Percentiles rank a stretch among this genome's conserved stretches.
These are phyloP conservation scores for Talaromyces borbonicus DNA, from an alignment of 495 filamentous ascomycete species.

Conservation along the genomic window DNA sequence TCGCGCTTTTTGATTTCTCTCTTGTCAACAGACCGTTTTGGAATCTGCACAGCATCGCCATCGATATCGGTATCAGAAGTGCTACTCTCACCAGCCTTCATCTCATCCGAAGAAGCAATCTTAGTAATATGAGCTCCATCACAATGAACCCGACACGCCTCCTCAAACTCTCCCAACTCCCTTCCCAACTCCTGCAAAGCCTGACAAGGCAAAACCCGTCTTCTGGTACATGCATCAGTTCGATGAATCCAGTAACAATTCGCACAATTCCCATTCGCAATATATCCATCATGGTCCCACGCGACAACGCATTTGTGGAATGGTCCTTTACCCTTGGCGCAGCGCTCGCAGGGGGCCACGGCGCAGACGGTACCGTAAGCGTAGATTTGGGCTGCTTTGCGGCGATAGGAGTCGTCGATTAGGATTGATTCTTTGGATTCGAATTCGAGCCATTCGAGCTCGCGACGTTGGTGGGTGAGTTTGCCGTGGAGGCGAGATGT, in stretches of 20 bases:
- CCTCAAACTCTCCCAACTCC: neutral
- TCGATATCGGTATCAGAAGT: too few relatives aligned
- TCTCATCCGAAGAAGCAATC: neutral
- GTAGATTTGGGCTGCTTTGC: conserved; percentile 4
- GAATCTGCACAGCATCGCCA: too few relatives aligned
- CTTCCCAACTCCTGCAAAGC: neutral
- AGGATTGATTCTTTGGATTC: neutral
- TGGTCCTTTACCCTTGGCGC: neutral
- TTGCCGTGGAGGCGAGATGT: neutral
- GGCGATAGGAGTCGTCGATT: neutral
- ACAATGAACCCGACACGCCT: neutral
- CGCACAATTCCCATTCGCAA: neutral
- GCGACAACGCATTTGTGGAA: conserved; percentile 3
- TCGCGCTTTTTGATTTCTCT: too few relatives aligned
- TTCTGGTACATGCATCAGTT: neutral
- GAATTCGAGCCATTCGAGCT: conserved; percentile 1
- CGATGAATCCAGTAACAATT: conserved; percentile 4
- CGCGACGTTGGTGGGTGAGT: neutral
- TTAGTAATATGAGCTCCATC: neutral
- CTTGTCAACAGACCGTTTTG: too few relatives aligned
- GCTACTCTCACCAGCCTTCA: too few relatives aligned
- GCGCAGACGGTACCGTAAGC: neutral
- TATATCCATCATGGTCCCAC: neutral
- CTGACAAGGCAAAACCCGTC: neutral
- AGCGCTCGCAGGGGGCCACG: neutral